These are phyloP conservation scores for Strobilomyces confusus DNA, from an alignment of 768 basidiomycete species.

Conservation along the genomic window DNA sequence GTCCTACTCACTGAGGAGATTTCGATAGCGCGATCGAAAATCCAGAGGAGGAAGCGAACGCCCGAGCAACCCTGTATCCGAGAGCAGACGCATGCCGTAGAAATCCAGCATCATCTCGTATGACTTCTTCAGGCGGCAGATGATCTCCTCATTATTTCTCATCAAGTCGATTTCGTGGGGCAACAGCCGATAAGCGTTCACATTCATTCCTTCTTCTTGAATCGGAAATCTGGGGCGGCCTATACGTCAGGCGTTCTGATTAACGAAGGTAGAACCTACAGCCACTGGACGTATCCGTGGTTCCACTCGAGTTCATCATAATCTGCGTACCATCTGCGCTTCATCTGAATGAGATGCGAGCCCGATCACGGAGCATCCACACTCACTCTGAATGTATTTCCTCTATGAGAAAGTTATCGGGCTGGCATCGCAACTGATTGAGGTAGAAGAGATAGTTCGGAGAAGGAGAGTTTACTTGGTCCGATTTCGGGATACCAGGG, in stretches of 20 bases:
- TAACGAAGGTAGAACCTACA: conserved; percentile 43
- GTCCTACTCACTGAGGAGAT: conserved; percentile 58
- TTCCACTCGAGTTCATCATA: conserved; percentile 59
- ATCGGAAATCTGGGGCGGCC: conserved; percentile 56
- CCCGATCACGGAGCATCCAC: background rate
- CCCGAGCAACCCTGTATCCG: conserved; percentile 55
- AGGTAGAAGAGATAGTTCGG: conserved; percentile 62
- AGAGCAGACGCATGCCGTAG: conserved; percentile 67
- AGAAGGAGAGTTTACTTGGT: conserved; percentile 5
- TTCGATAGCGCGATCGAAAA: conserved; percentile 53
- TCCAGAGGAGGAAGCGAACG: conserved; percentile 48
- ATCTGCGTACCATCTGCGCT: conserved; percentile 59
- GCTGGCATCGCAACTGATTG: conserved; percentile 51
- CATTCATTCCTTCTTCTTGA: conserved; percentile 71
- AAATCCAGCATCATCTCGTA: conserved; percentile 77
- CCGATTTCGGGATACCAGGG: conserved; percentile 11
- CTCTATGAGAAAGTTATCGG: conserved; percentile 58
- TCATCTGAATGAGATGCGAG: conserved; percentile 1
- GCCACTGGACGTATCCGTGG: conserved; percentile 77
- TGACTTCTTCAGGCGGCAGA: conserved; percentile 51
- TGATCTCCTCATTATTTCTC: conserved; percentile 44
- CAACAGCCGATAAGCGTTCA: conserved; percentile 60
- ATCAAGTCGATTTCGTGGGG: conserved; percentile 58
- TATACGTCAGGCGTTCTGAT: background rate
- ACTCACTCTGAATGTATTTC: conserved; percentile 58